Conservation (phyloP, 352 stramenopile genomes). For the Peronospora belbahrii region DNA sequence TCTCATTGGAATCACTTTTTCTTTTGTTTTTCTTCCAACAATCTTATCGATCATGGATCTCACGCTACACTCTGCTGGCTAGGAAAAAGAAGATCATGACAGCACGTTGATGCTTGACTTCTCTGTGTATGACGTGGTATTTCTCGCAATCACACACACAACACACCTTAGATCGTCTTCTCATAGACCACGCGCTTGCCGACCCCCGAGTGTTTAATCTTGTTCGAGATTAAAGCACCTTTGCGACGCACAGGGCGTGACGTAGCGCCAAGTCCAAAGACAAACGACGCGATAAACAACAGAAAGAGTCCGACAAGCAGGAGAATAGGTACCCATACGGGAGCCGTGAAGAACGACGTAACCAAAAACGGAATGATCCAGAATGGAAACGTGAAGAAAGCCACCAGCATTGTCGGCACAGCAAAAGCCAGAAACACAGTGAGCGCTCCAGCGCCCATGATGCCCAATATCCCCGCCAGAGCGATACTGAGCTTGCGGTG, state of each 20-base stretch:
- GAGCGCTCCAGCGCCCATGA: slow-evolving; percentile 38
- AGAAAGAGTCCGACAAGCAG: slow-evolving; percentile 56
- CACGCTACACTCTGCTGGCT: slow-evolving; percentile 4
- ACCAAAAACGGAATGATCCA: slow-evolving; percentile 78
- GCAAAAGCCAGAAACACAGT: slow-evolving; percentile 62
- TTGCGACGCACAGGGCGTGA: slow-evolving; percentile 71
- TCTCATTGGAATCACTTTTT: neutral
- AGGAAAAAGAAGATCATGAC: neutral
- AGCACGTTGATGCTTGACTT: neutral
- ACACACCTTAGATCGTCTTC: slow-evolving; percentile 44
- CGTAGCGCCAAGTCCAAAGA: slow-evolving; percentile 68
- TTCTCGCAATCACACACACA: no score
- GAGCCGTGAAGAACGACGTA: slow-evolving; percentile 72
- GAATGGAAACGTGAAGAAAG: slow-evolving; percentile 74
- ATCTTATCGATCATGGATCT: slow-evolving; percentile 8
- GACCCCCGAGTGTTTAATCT: slow-evolving; percentile 78
- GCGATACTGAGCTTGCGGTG: slow-evolving; percentile 66
- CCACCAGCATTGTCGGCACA: slow-evolving; percentile 56
- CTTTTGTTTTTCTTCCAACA: slow-evolving; percentile 6
- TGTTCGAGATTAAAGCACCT: slow-evolving; percentile 54
- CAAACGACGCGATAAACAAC: slow-evolving; percentile 57
- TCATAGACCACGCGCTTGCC: slow-evolving; percentile 81
- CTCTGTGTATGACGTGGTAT: neutral
- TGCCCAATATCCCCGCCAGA: slow-evolving; percentile 45
- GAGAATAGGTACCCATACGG: slow-evolving; percentile 67